Evolutionary conservation across 805 yeast species (phyloP), one percentile per base, ranked within the genome.

Genomic region (Starmerella sp.): DNA sequence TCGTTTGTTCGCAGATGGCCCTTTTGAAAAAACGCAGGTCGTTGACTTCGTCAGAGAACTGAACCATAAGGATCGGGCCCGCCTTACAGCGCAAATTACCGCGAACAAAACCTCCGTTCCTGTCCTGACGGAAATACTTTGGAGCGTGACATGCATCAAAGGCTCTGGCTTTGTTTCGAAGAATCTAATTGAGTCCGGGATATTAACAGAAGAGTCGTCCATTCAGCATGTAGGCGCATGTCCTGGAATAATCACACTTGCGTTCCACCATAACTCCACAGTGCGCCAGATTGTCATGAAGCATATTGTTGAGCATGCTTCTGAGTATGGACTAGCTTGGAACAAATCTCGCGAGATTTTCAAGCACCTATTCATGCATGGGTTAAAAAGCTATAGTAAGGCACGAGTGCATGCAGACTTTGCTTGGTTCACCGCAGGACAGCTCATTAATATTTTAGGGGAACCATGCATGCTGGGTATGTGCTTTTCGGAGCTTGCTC

Each of bases 371-470:
- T 41, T 57, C 10, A 4, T 22, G 17, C 17, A 37, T 13, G 57
- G 57, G 1, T 30, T 59, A 14, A 51, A 45, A 30, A 56, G 62
- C 14, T 57, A 53, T 47, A 14, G 52, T 28, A 48, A 54, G 9
- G 61, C 58, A 1, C 29, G 5, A 8, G 39, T 53, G 5, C n/a
- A 34, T 15, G 62, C 62, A 0, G 63, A 60, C 37, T n/a, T 53
- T 15, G 57, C 62, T 2, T 60, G 63, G 63, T 54, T 28, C 39
- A 51, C 48, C 2, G 48, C 54, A 1, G 52, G 42, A 1, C 8
- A 15, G 17, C 13, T 60, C 2, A 44, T 60, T 1, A 28, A 37
- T 6, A 17, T 36, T 8, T 22, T 56, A 9, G 29, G 28, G 1
- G 35, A 10, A 1, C 14, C 7, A 3, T 22, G 13, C 7, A 51